Percentiles rank a stretch among this genome's conserved stretches.
These are phyloP conservation scores for Salix purpurea DNA, from an alignment of 345 rosid species.

Conservation along the genomic window DNA sequence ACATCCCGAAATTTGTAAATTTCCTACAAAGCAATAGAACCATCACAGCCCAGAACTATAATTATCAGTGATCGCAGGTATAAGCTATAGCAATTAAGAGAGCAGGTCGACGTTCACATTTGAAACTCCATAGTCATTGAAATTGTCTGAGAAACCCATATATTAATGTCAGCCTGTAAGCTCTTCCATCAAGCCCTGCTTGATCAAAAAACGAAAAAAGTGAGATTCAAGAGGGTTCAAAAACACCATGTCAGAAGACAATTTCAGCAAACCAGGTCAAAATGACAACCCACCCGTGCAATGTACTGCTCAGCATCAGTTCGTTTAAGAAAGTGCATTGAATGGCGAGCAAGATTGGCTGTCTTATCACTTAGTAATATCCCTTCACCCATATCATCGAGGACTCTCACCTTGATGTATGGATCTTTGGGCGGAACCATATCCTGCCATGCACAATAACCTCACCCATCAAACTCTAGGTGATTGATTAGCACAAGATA, in stretches of 20 bases:
- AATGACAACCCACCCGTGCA: slow-evolving; percentile 54
- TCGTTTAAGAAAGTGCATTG: slow-evolving; percentile 89
- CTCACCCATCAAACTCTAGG: background rate
- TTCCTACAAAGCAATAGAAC: no score
- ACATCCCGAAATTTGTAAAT: no score
- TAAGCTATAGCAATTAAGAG: no score
- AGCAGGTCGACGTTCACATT: no score
- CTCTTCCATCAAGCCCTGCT: slow-evolving; percentile 93
- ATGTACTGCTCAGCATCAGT: slow-evolving; percentile 90
- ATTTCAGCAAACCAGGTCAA: background rate
- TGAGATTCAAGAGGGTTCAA: background rate
- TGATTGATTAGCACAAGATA: background rate
- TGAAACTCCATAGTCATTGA: no score
- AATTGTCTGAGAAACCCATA: background rate
- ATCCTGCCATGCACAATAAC: slow-evolving; percentile 41
- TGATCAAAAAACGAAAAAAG: slow-evolving; percentile 12
- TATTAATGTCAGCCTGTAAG: slow-evolving; percentile 41
- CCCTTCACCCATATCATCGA: slow-evolving; percentile 75
- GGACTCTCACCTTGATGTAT: slow-evolving; percentile 78
- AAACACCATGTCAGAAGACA: background rate
- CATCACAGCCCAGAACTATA: no score
- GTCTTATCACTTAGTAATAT: slow-evolving; percentile 65
- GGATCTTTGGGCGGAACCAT: slow-evolving; percentile 98
- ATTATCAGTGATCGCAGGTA: no score
- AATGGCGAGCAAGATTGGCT: slow-evolving; percentile 64